These are phyloP conservation scores for Fraxinus ornus DNA, from an alignment of 305 asterid species.

Conservation along the genomic window DNA sequence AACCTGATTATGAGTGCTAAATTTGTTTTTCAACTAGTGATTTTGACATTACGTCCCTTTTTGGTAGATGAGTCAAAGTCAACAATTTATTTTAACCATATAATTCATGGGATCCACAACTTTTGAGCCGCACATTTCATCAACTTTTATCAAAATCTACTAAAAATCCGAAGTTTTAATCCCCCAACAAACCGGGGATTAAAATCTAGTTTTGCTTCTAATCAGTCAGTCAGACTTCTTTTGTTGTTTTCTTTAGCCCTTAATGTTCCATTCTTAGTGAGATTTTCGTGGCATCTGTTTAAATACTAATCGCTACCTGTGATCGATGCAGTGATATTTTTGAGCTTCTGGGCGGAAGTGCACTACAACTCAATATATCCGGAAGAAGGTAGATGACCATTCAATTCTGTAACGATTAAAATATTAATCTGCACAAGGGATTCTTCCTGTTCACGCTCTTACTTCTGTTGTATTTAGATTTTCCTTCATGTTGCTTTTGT, in stretches of 20 bases:
- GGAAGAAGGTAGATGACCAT: slow-evolving; percentile 53
- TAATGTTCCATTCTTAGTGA: background rate
- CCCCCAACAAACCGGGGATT: background rate
- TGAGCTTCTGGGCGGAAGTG: slow-evolving; percentile 98
- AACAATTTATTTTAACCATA: background rate
- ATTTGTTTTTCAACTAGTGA: background rate
- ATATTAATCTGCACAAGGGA: background rate
- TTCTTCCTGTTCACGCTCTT: background rate
- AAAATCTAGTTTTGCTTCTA: background rate
- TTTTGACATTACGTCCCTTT: background rate
- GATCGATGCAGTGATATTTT: slow-evolving; percentile 62
- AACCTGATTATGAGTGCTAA: background rate
- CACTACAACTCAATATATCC: slow-evolving; percentile 95
- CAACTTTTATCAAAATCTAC: too few species aligned
- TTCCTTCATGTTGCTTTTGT: slow-evolving; percentile 2
- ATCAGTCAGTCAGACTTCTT: background rate
- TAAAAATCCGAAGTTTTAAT: background rate
- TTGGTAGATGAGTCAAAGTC: background rate
- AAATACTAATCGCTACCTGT: background rate
- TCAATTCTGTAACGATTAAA: background rate
- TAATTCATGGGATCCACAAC: too few species aligned
- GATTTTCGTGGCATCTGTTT: background rate
- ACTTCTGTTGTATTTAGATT: background rate
- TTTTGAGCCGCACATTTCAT: too few species aligned
- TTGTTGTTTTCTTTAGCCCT: background rate